Conservation (phyloP, 2,329 filamentous ascomycete species). For the Chaetothyriales sp. region DNA sequence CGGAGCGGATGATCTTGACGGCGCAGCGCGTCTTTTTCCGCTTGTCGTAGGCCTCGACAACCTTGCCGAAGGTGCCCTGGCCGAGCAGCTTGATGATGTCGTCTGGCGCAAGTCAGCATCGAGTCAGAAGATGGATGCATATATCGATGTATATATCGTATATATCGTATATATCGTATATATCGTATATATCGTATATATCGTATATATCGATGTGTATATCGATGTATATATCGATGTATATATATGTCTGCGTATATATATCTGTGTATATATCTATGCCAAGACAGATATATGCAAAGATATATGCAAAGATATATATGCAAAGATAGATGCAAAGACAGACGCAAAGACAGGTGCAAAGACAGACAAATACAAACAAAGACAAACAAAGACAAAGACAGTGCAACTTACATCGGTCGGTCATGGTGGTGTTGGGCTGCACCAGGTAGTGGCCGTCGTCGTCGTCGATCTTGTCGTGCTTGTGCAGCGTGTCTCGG, state of each 20-base stretch:
- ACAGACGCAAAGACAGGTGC: too few species aligned
- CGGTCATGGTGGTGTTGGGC: constrained; percentile 71
- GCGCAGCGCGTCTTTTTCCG: constrained; percentile 68
- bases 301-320: too few species aligned
- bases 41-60: constrained; percentile 80
- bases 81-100: constrained; percentile 79
- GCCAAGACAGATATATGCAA: too few species aligned
- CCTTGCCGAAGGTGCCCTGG: constrained; percentile 96
- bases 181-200: too few species aligned
- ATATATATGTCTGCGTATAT: not conserved
- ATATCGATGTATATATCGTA: too few species aligned
- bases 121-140: not conserved
- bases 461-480: constrained; percentile 79
- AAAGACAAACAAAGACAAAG: too few species aligned
- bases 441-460: constrained; percentile 95
- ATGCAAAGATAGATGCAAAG: too few species aligned
- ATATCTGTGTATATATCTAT: too few species aligned
- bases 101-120: constrained; percentile 40
- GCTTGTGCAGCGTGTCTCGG: constrained; percentile 34
- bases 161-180: too few species aligned
- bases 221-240: too few species aligned
- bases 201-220: too few species aligned
- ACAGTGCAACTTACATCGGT: constrained; percentile 84
- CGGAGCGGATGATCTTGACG: constrained; percentile 95
- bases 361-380: not conserved